These are phyloP conservation scores for Candida nitratophila DNA, from an alignment of 805 yeast genomes.

Conservation along the genomic window DNA sequence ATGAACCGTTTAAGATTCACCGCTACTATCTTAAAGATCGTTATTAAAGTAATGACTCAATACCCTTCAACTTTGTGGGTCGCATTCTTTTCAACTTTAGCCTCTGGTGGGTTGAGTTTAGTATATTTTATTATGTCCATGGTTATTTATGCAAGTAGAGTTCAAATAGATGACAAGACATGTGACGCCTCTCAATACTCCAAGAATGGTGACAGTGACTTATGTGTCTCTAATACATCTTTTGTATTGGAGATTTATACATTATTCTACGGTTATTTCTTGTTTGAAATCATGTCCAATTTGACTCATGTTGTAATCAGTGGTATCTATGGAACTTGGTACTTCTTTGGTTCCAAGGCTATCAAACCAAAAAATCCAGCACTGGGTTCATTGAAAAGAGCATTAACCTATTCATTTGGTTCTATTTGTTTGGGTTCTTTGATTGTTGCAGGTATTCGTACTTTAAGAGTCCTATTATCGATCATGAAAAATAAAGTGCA, in stretches of 20 bases:
- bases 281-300: conserved; percentile 77
- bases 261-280: conserved; percentile 76
- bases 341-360: conserved; percentile 56
- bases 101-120: conserved; percentile 50
- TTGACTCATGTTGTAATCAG: conserved; percentile 74
- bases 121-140: conserved; percentile 64
- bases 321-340: conserved; percentile 90
- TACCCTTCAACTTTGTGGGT: conserved; percentile 66
- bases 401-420: conserved; percentile 82
- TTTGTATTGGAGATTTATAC: conserved; percentile 37
- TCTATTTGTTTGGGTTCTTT: conserved; percentile 78
- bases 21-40: conserved; percentile 23
- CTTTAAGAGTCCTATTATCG: conserved; percentile 48
- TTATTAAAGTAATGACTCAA: conserved; percentile 69
- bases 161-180: conserved; percentile 46
- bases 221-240: conserved; percentile 24
- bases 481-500: conserved; percentile 38
- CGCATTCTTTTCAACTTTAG: conserved; percentile 30
- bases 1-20: conserved; percentile 23
- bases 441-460: conserved; percentile 68
- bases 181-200: conserved; percentile 22
- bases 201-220: conserved; percentile 21
- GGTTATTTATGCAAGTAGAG: conserved; percentile 27
- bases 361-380: conserved; percentile 74
- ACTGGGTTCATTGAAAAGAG: conserved; percentile 66